phyloP scores from a whole-genome alignment of 768 basidiomycete species.

The Agrocybe pediades region DNA sequence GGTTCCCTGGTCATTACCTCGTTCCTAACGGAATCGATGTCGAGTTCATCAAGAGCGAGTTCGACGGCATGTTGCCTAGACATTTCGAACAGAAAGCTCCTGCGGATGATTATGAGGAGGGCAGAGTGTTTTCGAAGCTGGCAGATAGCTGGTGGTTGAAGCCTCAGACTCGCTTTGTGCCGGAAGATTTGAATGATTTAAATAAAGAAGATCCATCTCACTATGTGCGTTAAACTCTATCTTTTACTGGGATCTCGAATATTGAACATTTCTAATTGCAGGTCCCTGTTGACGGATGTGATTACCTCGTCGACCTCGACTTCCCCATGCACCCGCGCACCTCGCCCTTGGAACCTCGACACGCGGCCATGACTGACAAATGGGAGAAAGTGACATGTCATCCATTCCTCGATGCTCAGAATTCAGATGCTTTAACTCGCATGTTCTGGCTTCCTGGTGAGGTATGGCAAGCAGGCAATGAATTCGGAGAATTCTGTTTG shows the following conservation, averaged over 20 bases:
- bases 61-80: slow-evolving; percentile 85
- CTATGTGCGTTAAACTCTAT: slow-evolving; percentile 56
- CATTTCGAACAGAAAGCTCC: slow-evolving; percentile 53
- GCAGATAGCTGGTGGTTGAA: slow-evolving; percentile 49
- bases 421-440: slow-evolving; percentile 73
- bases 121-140: slow-evolving; percentile 31
- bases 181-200: slow-evolving; percentile 79
- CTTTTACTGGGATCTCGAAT: slow-evolving; percentile 2
- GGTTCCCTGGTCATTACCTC: slow-evolving; percentile 90
- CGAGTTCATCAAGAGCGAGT: slow-evolving; percentile 91
- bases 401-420: slow-evolving; percentile 81
- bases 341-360: slow-evolving; percentile 76
- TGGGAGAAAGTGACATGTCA: slow-evolving; percentile 86
- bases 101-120: slow-evolving; percentile 15
- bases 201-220: slow-evolving; percentile 79
- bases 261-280: slow-evolving; percentile 23
- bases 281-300: slow-evolving; percentile 76
- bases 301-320: slow-evolving; percentile 90
- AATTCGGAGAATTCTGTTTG: slow-evolving; percentile 90
- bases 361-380: slow-evolving; percentile 57
- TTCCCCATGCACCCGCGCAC: slow-evolving; percentile 68
- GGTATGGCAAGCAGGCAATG: slow-evolving; percentile 67
- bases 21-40: slow-evolving; percentile 82
- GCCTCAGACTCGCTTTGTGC: slow-evolving; percentile 61
- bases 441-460: slow-evolving; percentile 79